Evolutionary conservation across 495 filamentous ascomycete species (phyloP).

Genomic region (Aspergillus incahuasiensis): DNA sequence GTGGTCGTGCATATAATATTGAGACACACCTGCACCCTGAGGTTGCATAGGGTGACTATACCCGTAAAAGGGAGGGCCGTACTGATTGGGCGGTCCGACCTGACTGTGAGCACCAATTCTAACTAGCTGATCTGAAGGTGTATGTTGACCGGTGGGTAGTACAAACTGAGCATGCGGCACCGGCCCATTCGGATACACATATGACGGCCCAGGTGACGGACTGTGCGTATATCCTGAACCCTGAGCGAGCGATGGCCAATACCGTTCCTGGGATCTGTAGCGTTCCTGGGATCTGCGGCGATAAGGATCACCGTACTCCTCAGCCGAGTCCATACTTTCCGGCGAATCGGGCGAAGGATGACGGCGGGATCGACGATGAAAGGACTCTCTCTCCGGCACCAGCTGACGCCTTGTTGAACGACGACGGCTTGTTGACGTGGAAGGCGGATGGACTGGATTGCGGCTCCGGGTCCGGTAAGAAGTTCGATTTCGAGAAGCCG

Average conservation of each 20-base stretch:
- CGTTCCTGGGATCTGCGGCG: conserved; percentile 34
- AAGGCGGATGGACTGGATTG: conserved; percentile 37
- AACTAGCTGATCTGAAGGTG: conserved; percentile 38
- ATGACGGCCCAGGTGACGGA: conserved; percentile 41
- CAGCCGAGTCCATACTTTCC: conserved; percentile 50
- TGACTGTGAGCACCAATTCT: conserved; percentile 35
- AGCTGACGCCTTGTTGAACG: conserved; percentile 39
- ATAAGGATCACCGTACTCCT: conserved; percentile 41
- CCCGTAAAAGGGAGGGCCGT: conserved; percentile 36
- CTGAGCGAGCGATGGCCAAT: conserved; percentile 34
- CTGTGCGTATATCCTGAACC: conserved; percentile 44
- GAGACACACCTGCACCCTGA: conserved; percentile 30
- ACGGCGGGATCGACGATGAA: conserved; percentile 38
- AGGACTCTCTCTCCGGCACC: conserved; percentile 33
- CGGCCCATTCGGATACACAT: conserved; percentile 29
- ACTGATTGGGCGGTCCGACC: conserved; percentile 29
- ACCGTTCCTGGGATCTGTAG: conserved; percentile 27
- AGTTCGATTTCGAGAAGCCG: conserved; percentile 64
- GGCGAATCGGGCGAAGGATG: conserved; percentile 49
- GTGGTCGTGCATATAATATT: conserved; percentile 35
- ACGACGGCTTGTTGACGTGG: conserved; percentile 39
- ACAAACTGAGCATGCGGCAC: conserved; percentile 23
- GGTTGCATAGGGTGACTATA: conserved; percentile 33
- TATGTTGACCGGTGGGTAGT: conserved; percentile 25
- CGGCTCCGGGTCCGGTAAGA: conserved; percentile 37